phyloP scores from a whole-genome alignment of 352 stramenopile genomes.

The Phytophthora idaei region DNA sequence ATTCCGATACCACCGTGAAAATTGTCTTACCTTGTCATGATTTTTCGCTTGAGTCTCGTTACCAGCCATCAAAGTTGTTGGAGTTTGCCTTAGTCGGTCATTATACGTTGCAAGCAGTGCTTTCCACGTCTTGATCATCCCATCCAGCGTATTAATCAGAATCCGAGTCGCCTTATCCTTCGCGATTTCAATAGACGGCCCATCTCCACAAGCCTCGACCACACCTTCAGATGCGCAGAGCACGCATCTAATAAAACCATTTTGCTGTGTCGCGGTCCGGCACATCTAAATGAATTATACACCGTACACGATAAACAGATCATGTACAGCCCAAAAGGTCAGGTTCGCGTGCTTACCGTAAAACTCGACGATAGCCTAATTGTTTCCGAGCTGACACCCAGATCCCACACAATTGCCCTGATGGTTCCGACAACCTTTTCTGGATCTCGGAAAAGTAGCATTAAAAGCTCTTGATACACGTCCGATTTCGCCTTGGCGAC shows the following conservation, averaged over 20 bases:
- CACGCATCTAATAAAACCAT: conserved; percentile 36
- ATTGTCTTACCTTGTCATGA: conserved; percentile 34
- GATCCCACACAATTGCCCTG: conserved; percentile 51
- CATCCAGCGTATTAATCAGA: conserved; percentile 45
- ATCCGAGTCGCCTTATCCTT: conserved; percentile 37
- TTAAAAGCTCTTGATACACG: conserved; percentile 65
- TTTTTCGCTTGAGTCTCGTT: conserved; percentile 67
- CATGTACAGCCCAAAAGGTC: conserved; percentile 2
- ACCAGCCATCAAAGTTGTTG: conserved; percentile 66
- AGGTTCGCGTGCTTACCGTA: conserved; percentile 24
- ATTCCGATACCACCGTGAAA: neutral
- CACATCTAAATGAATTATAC: conserved; percentile 26
- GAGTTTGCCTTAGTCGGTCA: conserved; percentile 43
- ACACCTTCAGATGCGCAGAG: conserved; percentile 42
- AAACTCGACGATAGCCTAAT: conserved; percentile 34
- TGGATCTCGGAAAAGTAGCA: conserved; percentile 55
- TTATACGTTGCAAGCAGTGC: conserved; percentile 54
- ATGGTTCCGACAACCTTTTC: conserved; percentile 42
- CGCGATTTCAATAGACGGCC: conserved; percentile 37
- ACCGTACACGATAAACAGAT: conserved; percentile 8
- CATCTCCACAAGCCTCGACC: conserved; percentile 37
- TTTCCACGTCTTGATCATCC: conserved; percentile 58
- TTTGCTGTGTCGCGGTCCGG: conserved; percentile 24
- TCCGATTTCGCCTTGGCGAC: conserved; percentile 52
- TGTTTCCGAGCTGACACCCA: conserved; percentile 28